A percentile compares a stretch with the other conserved stretches of the same genome.
Conservation (phyloP, 2,329 filamentous ascomycete species). For the Aureobasidium pullulans region DNA sequence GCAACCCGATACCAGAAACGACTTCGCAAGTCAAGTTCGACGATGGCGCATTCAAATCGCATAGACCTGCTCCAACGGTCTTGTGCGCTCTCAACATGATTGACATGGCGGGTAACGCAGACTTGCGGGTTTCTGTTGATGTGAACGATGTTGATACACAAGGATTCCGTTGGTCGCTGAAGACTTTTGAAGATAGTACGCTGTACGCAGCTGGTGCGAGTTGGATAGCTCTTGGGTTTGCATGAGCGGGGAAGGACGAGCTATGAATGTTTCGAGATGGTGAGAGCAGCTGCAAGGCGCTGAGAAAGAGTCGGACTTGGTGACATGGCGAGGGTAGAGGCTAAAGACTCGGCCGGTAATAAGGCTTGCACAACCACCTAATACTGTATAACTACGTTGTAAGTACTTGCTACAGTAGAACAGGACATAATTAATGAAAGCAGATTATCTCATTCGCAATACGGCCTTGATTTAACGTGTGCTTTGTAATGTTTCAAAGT, state of each 20-base stretch:
- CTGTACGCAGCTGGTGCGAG: slow-evolving; percentile 23
- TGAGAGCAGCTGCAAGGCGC: not conserved
- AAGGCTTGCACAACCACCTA: not conserved
- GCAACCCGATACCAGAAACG: slow-evolving; percentile 17
- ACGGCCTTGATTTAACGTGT: not conserved
- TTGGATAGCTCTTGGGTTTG: slow-evolving; percentile 22
- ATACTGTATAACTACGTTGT: not conserved
- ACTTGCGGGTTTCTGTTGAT: slow-evolving; percentile 21
- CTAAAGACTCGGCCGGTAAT: not conserved
- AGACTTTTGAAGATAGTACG: slow-evolving; percentile 19
- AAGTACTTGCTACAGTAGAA: not conserved
- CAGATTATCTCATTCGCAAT: not conserved
- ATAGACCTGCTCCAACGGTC: slow-evolving; percentile 19
- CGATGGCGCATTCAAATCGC: slow-evolving; percentile 16
- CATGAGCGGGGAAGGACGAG: not conserved
- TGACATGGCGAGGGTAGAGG: not conserved
- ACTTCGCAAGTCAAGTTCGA: slow-evolving; percentile 20
- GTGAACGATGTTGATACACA: slow-evolving; percentile 20
- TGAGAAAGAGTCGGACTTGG: not conserved
- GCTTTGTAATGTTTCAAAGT: not conserved
- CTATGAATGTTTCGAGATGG: no score
- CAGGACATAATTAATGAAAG: not conserved
- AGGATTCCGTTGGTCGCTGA: slow-evolving; percentile 24
- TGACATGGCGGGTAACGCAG: slow-evolving; percentile 23
- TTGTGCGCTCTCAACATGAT: slow-evolving; percentile 24